Conservation (phyloP, 495 filamentous ascomycete species). For the Penicillium paradoxum region DNA sequence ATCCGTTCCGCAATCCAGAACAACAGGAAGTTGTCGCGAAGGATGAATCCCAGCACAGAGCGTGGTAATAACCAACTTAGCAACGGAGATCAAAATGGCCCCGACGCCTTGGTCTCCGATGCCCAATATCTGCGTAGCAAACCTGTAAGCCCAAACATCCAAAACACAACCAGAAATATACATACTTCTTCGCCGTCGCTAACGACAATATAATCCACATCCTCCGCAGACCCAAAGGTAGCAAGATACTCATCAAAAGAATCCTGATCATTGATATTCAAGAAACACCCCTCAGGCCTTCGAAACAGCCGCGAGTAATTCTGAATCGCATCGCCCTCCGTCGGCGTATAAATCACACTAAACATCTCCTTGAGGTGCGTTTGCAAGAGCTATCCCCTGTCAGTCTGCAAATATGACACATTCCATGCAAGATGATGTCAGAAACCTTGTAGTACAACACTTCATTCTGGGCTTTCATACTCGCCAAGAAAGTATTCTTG, state of each 20-base stretch:
- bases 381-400: constrained; percentile 47
- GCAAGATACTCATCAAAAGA: constrained; percentile 58
- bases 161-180: neutral
- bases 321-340: constrained; percentile 86
- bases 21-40: constrained; percentile 71
- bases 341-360: constrained; percentile 82
- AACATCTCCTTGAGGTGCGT: constrained; percentile 81
- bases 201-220: constrained; percentile 86
- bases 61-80: constrained; percentile 78
- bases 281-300: constrained; percentile 66
- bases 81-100: constrained; percentile 77
- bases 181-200: constrained; percentile 66
- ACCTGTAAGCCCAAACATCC: neutral
- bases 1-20: constrained; percentile 84
- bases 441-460: constrained; percentile 26
- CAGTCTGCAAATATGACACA: neutral
- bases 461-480: constrained; percentile 76
- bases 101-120: constrained; percentile 93
- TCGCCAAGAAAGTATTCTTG: constrained; percentile 79
- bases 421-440: neutral
- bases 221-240: constrained; percentile 63
- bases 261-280: constrained; percentile 48
- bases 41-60: constrained; percentile 83
- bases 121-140: constrained; percentile 60
- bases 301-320: constrained; percentile 79